Percentiles rank a stretch among this genome's conserved stretches.
Conservation (phyloP, 2,329 filamentous ascomycete species). For the Scedosporium minutisporum region DNA sequence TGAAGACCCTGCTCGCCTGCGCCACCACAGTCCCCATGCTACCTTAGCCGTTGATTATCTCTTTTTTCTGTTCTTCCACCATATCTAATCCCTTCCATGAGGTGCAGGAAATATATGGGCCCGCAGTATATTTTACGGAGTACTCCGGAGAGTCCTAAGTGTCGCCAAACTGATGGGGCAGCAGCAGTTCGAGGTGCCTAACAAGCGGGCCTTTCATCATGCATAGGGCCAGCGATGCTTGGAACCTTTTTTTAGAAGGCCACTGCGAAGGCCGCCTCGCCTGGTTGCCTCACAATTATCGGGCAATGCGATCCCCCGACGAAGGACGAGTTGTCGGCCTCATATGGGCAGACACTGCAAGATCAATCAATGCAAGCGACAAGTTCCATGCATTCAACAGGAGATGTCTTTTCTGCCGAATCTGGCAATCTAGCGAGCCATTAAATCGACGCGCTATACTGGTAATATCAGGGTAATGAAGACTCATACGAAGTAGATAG, state of each 20-base stretch:
- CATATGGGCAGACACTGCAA: too few relatives aligned
- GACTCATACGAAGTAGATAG: background rate
- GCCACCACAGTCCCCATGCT: background rate
- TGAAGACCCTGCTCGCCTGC: background rate
- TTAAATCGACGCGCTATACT: background rate
- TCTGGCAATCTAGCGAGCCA: background rate
- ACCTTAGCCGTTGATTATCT: background rate
- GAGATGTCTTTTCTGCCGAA: too few relatives aligned
- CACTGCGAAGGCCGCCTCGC: too few relatives aligned
- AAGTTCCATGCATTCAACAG: too few relatives aligned
- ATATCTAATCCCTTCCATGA: background rate
- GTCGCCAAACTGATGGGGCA: too few relatives aligned
- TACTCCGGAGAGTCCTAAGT: background rate
- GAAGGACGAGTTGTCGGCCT: too few relatives aligned
- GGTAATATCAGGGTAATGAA: background rate
- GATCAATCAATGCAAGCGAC: too few relatives aligned
- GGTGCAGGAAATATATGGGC: background rate
- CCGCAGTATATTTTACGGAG: background rate
- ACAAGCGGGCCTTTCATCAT: background rate
- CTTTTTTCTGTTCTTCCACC: background rate
- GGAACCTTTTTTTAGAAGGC: too few relatives aligned
- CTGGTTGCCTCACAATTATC: too few relatives aligned
- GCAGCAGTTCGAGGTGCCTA: too few relatives aligned
- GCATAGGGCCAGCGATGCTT: background rate
- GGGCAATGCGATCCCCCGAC: too few relatives aligned